These are phyloP conservation scores for Starmerella floris DNA, from an alignment of 805 yeast genomes.

Conservation along the genomic window DNA sequence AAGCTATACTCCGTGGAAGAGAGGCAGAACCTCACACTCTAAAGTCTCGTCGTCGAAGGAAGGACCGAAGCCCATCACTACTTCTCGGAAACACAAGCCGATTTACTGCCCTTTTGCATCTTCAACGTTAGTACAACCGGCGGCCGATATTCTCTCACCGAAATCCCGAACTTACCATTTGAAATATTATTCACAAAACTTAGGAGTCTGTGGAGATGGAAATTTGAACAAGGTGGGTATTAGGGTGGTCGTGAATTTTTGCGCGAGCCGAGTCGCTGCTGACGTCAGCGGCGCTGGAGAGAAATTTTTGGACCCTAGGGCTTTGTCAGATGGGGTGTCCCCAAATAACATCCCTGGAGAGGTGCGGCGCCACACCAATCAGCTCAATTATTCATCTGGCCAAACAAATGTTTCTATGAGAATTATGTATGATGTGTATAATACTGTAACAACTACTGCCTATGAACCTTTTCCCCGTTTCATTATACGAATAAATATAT, in stretches of 20 bases:
- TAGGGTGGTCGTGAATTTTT: not conserved
- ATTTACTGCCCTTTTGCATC: slow-evolving; percentile 14
- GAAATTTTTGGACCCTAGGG: not conserved
- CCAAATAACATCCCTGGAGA: too few species aligned
- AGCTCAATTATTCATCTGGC: too few species aligned
- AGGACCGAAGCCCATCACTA: not conserved
- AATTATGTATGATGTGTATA: too few species aligned
- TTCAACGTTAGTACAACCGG: slow-evolving; percentile 14
- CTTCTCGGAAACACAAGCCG: slow-evolving; percentile 11
- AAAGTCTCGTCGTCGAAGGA: slow-evolving; percentile 7
- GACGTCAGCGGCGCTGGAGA: not conserved
- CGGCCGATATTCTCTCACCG: not conserved
- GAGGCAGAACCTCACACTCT: slow-evolving; percentile 22
- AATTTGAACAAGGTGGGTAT: not conserved
- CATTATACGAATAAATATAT: too few species aligned
- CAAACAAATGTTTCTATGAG: too few species aligned
- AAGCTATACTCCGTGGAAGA: slow-evolving; percentile 23
- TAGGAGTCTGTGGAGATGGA: not conserved
- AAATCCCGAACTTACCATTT: not conserved
- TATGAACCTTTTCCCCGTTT: too few species aligned
- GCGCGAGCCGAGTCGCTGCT: not conserved
- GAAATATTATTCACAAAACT: not conserved
- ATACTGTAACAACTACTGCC: too few species aligned
- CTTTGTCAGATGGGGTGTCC: too few species aligned
- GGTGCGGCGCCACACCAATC: too few species aligned